Evolutionary conservation across 2,329 filamentous ascomycete genomes (phyloP).

Genomic region (Reticulascus tulasneorum): DNA sequence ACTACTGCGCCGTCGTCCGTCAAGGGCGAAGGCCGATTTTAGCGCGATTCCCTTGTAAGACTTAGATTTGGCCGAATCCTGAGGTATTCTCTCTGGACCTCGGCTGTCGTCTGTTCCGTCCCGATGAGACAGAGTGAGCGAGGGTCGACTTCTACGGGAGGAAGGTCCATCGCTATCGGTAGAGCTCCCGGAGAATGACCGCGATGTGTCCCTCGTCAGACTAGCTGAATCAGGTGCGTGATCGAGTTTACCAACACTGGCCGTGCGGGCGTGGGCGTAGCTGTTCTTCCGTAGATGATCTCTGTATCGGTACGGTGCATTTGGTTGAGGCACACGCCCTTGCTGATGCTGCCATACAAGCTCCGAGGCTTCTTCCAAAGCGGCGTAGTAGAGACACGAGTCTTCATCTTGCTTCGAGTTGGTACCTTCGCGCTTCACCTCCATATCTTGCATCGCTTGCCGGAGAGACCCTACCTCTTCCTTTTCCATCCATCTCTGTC

Average conservation of each 20-base stretch:
- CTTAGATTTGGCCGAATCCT: slow-evolving; percentile 15
- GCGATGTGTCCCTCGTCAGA: slow-evolving; percentile 38
- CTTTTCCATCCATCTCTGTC: slow-evolving; percentile 75
- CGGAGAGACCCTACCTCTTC: slow-evolving; percentile 69
- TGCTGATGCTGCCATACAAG: slow-evolving; percentile 75
- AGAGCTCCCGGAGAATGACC: slow-evolving; percentile 51
- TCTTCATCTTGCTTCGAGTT: slow-evolving; percentile 48
- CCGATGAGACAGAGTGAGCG: slow-evolving; percentile 13
- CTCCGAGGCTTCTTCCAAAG: slow-evolving; percentile 73
- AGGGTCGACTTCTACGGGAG: slow-evolving; percentile 27
- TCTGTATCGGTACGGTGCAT: slow-evolving; percentile 64
- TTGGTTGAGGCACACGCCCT: slow-evolving; percentile 50
- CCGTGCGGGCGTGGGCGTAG: slow-evolving; percentile 63
- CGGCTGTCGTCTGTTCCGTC: slow-evolving; percentile 6
- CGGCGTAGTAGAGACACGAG: slow-evolving; percentile 61
- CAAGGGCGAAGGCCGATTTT: neutral
- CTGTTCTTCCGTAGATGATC: slow-evolving; percentile 67
- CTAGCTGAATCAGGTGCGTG: slow-evolving; percentile 42
- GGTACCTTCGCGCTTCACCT: slow-evolving; percentile 41
- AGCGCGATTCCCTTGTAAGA: neutral
- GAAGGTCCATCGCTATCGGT: slow-evolving; percentile 42
- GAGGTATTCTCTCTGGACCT: slow-evolving; percentile 14
- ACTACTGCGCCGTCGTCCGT: slow-evolving; percentile 59
- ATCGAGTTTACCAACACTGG: slow-evolving; percentile 50
- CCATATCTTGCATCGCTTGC: slow-evolving; percentile 70